Evolutionary conservation across 345 rosid genomes (phyloP).

Genomic region (Eucalyptus cloeziana): DNA sequence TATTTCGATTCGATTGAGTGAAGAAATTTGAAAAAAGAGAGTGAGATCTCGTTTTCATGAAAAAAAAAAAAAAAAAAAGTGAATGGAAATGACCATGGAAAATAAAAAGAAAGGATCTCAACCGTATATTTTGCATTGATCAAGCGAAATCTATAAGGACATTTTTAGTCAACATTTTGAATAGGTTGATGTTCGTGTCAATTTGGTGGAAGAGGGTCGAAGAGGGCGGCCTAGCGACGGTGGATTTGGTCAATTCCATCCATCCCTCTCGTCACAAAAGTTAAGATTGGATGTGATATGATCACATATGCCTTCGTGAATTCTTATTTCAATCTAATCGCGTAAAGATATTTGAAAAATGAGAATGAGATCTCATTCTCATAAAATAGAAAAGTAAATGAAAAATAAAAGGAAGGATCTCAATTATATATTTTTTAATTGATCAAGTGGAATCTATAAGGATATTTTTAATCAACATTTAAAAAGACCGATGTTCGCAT

Average conservation of each 20-base stretch:
- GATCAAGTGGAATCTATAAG: too few species aligned
- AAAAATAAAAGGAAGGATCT: fast-evolving
- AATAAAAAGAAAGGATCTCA: neutral
- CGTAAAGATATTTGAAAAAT: neutral
- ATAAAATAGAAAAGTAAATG: neutral
- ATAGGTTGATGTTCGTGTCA: fast-evolving
- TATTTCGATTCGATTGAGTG: neutral
- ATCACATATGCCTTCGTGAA: too few species aligned
- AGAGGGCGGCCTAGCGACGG: fast-evolving
- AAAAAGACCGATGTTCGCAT: too few species aligned
- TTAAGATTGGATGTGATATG: neutral
- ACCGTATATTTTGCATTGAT: too few species aligned
- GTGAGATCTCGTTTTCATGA: fast-evolving
- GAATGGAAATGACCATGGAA: neutral
- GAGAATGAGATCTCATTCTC: neutral
- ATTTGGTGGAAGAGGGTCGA: neutral
- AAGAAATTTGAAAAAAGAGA: neutral
- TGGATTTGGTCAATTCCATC: fast-evolving
- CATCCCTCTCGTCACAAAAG: fast-evolving
- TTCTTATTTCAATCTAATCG: fast-evolving
- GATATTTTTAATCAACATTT: too few species aligned
- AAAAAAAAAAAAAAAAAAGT: neutral
- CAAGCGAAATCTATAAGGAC: too few species aligned
- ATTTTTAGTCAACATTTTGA: too few species aligned
- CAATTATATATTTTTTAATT: too few species aligned